Percentiles rank a stretch among this genome's conserved stretches.
phyloP scores from a whole-genome alignment of 176 grass and related monocot species.

The Aechmea fasciata region DNA sequence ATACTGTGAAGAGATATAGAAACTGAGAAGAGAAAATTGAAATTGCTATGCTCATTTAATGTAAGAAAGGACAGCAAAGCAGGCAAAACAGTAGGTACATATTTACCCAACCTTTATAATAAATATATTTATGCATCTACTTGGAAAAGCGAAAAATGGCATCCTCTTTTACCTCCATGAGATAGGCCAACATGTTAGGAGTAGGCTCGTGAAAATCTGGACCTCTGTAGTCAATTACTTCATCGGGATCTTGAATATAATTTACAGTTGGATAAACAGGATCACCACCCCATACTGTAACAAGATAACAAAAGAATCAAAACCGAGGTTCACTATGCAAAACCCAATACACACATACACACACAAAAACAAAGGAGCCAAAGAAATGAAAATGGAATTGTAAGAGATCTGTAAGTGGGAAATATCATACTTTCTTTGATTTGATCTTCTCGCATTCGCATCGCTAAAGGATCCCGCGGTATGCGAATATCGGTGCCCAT shows the following conservation, averaged over 20 bases:
- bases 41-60: neutral
- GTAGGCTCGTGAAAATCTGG: constrained; percentile 88
- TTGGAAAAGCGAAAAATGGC: neutral
- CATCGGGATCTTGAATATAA: constrained; percentile 82
- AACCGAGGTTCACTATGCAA: neutral
- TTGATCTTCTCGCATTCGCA: constrained; percentile 78
- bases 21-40: neutral
- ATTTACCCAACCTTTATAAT: neutral
- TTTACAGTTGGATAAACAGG: constrained; percentile 98
- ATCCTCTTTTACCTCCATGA: constrained; percentile 52
- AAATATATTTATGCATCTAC: neutral
- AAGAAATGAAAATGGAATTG: neutral
- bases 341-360: neutral
- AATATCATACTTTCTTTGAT: constrained; percentile 80
- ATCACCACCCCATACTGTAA: constrained; percentile 94
- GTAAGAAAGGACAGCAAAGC: neutral
- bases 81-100: neutral
- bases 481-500: constrained; percentile 75
- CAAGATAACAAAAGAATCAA: constrained; percentile 13
- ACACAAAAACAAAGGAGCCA: neutral
- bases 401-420: constrained; percentile 5
- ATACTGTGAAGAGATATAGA: neutral
- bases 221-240: constrained; percentile 66
- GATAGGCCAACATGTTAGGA: constrained; percentile 65
- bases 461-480: constrained; percentile 71